Base-by-base conservation (phyloP, 306 rosid genomes). In the Gastrolobium bilobum region DNA sequence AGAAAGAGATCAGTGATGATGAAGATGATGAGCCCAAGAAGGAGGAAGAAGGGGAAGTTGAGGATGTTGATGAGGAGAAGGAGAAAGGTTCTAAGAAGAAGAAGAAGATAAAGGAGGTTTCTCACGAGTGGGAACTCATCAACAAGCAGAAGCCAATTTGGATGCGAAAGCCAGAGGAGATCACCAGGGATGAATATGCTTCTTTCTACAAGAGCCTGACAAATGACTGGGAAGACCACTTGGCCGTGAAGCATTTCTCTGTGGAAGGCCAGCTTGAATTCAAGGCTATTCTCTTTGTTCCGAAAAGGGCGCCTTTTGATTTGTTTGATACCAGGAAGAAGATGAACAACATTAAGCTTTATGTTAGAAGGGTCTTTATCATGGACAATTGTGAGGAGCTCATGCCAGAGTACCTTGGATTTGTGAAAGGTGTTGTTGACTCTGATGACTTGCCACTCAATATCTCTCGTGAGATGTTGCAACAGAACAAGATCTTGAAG, bases 101-200 rank as follows among this genome's bases (percentile, higher is more conserved):
- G 81, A 90, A 86, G 84, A 91, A 91, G 79, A 89, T 91, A 31
- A 88, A 91, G 81, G 93, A 89, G 76, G 91, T 89, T 58, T 82
- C 86, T 52, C 88, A 91, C 10, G 96, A 91, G 71, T 91, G 96
- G 93, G 31, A 89, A 34, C 90, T 87, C 53, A 87, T 91, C 54
- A 91, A 91, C 93, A 89, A 91, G 85, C 96, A 88, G 85, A 89
- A 89, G 26, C 91, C 96, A 37, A 88, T 91, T 72, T 91, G 93
- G 96, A 47, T 91, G n/a, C 90, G 93, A 4, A 91, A 91, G 70
- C 96, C 96, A 1, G 96, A 91, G 34, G 96, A 91, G 54, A 91
- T 91, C 3, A 84, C 89, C 3, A 91, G 84, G 84, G 96, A 88
- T 0, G 96, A 91, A 13, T 91, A 91, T 44, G 91, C 91, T 3